phyloP scores from a whole-genome alignment of 2,329 filamentous ascomycete genomes.

The Diaporthe australafricana region DNA sequence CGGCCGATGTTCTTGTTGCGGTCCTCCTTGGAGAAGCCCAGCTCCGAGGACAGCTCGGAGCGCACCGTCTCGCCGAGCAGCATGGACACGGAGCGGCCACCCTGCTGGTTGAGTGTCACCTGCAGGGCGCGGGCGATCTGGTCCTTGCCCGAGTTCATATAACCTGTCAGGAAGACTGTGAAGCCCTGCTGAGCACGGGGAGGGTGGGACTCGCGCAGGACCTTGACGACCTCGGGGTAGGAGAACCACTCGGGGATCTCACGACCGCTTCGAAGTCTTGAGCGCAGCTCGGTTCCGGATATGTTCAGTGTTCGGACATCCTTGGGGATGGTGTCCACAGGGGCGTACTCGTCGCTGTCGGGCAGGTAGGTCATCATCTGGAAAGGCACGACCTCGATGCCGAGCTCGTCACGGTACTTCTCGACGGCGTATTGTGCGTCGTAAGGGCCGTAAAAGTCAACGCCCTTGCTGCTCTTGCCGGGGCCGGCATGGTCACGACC shows the following conservation, averaged over 20 bases:
- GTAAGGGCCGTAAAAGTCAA: conserved; percentile 98
- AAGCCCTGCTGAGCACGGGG: conserved; percentile 93
- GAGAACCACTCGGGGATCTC: conserved; percentile 99
- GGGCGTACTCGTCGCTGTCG: conserved; percentile 95
- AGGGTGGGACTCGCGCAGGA: conserved; percentile 96
- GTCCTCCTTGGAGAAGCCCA: conserved; percentile 94
- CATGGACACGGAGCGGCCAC: conserved; percentile 92
- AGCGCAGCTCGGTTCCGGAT: conserved; percentile 89
- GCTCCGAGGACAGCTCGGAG: conserved; percentile 90
- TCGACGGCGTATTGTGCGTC: conserved; percentile 96
- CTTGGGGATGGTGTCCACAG: conserved; percentile 87
- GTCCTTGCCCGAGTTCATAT: conserved; percentile 97
- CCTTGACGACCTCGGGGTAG: conserved; percentile 97
- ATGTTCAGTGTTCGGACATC: conserved; percentile 90
- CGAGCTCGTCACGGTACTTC: conserved; percentile 95
- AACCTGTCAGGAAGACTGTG: conserved; percentile 97
- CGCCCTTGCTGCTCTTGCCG: conserved; percentile 96
- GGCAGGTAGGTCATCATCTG: conserved; percentile 99
- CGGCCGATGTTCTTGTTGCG: conserved; percentile 94
- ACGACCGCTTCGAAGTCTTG: conserved; percentile 88
- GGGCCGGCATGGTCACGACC: conserved; percentile 98
- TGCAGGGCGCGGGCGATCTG: conserved; percentile 95
- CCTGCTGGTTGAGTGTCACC: conserved; percentile 97
- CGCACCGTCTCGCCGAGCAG: conserved; percentile 96
- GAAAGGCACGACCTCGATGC: conserved; percentile 99